Conservation (phyloP, 371 early-diverging fungal genomes). For the Chytridiales sp. region DNA sequence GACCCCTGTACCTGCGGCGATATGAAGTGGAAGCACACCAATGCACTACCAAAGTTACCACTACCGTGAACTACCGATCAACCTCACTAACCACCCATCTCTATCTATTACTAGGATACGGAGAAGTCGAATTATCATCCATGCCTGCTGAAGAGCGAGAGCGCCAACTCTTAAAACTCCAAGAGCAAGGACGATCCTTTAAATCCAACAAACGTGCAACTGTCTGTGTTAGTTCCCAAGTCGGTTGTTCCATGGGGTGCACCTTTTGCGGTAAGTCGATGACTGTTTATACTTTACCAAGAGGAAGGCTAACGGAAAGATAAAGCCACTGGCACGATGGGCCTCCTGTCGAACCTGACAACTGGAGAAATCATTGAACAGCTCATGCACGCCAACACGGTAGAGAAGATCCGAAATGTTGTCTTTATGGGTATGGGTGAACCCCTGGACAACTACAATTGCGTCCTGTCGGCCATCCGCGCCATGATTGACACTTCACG, state of each 20-base stretch:
- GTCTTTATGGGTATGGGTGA: constrained; percentile 93
- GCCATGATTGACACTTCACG: constrained; percentile 66
- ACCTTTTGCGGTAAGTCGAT: constrained; percentile 68
- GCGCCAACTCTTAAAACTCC: constrained; percentile 15
- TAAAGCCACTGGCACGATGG: constrained; percentile 83
- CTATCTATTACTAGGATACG: constrained; percentile 34
- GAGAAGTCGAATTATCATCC: constrained; percentile 39
- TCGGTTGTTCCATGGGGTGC: constrained; percentile 86
- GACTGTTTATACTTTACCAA: neutral
- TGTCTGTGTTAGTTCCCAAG: constrained; percentile 85
- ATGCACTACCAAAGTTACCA: too few species aligned
- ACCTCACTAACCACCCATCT: neutral
- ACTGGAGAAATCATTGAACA: constrained; percentile 86
- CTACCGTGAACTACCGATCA: constrained; percentile 3
- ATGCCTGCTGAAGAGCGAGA: constrained; percentile 43
- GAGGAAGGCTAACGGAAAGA: neutral
- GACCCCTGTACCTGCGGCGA: too few species aligned
- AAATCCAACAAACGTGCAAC: constrained; percentile 66
- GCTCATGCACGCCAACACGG: constrained; percentile 53
- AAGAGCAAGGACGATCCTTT: constrained; percentile 31
- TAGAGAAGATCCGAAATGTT: constrained; percentile 70
- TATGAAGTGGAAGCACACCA: too few species aligned
- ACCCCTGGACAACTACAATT: constrained; percentile 79
- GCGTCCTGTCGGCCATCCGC: constrained; percentile 71
- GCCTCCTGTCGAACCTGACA: constrained; percentile 72